A percentile compares a stretch with the other conserved stretches of the same genome.
Conservation (phyloP, 1,284 basidiomycete species). For the Leccinum subspadiceum region DNA sequence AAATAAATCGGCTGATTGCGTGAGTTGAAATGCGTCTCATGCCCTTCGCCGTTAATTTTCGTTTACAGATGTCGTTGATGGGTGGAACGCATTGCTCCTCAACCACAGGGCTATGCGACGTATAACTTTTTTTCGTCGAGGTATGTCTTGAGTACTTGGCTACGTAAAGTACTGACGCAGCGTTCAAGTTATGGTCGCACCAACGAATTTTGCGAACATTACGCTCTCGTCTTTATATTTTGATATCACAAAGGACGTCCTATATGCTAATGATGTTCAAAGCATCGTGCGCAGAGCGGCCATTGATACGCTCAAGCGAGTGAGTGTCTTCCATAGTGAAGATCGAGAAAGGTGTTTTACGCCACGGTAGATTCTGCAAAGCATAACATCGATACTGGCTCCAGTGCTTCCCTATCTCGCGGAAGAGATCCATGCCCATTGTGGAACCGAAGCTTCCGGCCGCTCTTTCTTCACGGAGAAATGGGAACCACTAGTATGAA, state of each 20-base stretch:
- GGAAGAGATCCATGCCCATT: conserved; percentile 75
- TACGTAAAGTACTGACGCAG: conserved; percentile 6
- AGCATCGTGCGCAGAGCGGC: conserved; percentile 61
- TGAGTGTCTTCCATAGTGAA: conserved; percentile 33
- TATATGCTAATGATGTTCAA: conserved; percentile 72
- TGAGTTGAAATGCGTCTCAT: conserved; percentile 33
- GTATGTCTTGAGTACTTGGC: conserved; percentile 40
- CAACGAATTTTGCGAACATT: conserved; percentile 69
- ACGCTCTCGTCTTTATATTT: conserved; percentile 86
- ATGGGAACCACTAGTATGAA: conserved; percentile 63
- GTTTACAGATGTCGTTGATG: conserved; percentile 49
- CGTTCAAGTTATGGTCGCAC: conserved; percentile 52
- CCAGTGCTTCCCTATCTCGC: conserved; percentile 91
- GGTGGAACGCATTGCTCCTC: conserved; percentile 75
- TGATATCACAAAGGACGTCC: conserved; percentile 86
- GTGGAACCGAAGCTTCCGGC: conserved; percentile 27
- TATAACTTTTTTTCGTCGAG: conserved; percentile 80
- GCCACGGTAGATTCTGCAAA: conserved; percentile 58
- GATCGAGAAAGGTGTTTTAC: background rate
- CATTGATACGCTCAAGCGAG: conserved; percentile 68
- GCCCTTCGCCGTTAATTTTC: background rate
- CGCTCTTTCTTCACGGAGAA: conserved; percentile 61
- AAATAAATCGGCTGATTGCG: conserved; percentile 39
- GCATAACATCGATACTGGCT: conserved; percentile 73
- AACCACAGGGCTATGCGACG: conserved; percentile 65